Percentiles rank a stretch among this genome's conserved stretches.
phyloP scores from a whole-genome alignment of 306 rosid genomes.

The Fragaria nilgerrensis region DNA sequence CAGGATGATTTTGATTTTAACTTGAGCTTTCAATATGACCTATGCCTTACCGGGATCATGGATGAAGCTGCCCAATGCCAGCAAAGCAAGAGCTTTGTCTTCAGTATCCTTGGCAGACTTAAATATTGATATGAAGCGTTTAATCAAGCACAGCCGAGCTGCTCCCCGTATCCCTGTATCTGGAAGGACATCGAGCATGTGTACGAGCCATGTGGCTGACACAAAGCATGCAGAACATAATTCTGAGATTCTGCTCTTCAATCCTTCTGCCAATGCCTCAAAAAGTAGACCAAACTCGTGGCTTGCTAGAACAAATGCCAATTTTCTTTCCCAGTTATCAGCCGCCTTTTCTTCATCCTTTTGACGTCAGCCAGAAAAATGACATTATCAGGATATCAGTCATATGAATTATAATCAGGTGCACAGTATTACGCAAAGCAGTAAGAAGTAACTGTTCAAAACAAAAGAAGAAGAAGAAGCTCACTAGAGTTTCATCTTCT shows the following conservation, averaged over 20 bases:
- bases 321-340: slow-evolving; percentile 83
- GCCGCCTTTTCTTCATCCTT: slow-evolving; percentile 82
- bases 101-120: slow-evolving; percentile 58
- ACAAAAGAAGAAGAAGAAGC: slow-evolving; percentile 1
- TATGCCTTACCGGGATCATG: slow-evolving; percentile 55
- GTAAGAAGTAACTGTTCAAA: background rate
- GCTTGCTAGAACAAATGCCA: slow-evolving; percentile 67
- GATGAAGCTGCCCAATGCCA: slow-evolving; percentile 72
- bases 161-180: slow-evolving; percentile 81
- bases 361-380: slow-evolving; percentile 23
- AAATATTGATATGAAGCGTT: slow-evolving; percentile 63
- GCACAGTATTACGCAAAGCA: slow-evolving; percentile 14
- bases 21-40: slow-evolving; percentile 6
- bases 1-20: background rate
- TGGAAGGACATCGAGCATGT: slow-evolving; percentile 76
- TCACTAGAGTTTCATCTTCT: slow-evolving; percentile 54
- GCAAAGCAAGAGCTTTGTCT: slow-evolving; percentile 78
- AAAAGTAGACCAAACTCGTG: slow-evolving; percentile 86
- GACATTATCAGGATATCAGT: slow-evolving; percentile 10
- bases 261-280: slow-evolving; percentile 87
- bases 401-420: slow-evolving; percentile 7
- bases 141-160: slow-evolving; percentile 72
- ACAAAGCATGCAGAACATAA: slow-evolving; percentile 65
- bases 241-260: slow-evolving; percentile 59
- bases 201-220: slow-evolving; percentile 79